Conservation (phyloP, 768 basidiomycete species). For the Amanita jacksonii region DNA sequence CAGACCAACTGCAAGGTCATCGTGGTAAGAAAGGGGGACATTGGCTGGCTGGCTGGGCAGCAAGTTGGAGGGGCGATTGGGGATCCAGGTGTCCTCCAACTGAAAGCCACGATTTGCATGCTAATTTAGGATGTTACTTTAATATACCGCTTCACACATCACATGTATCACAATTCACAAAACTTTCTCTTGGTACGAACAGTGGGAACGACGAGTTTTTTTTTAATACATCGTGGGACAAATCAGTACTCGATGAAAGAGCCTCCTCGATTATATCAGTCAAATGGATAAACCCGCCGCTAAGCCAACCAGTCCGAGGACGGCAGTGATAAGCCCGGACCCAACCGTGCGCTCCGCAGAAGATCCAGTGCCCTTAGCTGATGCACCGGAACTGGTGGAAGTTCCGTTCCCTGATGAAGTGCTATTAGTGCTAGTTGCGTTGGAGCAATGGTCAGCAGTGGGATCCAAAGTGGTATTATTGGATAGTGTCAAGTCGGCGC, state of each 20-base stretch:
- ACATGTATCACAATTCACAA: no score
- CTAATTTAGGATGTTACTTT: no score
- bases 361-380: not conserved
- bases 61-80: no score
- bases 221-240: not conserved
- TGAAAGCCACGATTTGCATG: no score
- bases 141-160: no score
- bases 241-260: no score
- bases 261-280: not conserved
- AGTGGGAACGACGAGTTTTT: not conserved
- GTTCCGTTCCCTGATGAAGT: constrained; percentile 9
- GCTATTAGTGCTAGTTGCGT: constrained; percentile 19
- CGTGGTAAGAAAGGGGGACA: no score
- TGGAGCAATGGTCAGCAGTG: constrained; percentile 25
- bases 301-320: constrained; percentile 5
- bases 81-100: no score
- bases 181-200: no score
- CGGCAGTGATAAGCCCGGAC: not conserved
- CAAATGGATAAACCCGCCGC: not conserved
- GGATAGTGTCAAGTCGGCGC: constrained; percentile 69
- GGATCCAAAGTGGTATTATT: constrained; percentile 40
- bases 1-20: no score
- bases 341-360: constrained; percentile 2
- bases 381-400: constrained; percentile 1
- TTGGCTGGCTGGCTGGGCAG: no score